A percentile compares a stretch with the other conserved stretches of the same genome.
phyloP scores from a whole-genome alignment of 1,284 basidiomycete species.

The Ganoderma lingzhi region DNA sequence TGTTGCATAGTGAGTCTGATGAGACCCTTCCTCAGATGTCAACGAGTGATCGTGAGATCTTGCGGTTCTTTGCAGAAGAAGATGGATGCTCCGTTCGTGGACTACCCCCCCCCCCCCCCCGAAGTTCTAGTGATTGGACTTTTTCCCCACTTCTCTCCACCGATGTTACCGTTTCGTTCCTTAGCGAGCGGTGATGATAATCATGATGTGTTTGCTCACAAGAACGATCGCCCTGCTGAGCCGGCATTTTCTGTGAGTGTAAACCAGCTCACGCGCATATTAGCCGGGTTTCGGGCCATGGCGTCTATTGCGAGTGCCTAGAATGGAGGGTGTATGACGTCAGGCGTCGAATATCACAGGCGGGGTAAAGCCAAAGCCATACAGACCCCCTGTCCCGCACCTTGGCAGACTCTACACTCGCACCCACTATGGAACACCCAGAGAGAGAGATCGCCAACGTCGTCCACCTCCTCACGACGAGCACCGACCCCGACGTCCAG shows the following conservation, averaged over 20 bases:
- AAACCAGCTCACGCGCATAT: no score
- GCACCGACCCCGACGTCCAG: constrained; percentile 58
- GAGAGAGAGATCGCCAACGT: constrained; percentile 55
- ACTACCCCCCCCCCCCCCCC: no score
- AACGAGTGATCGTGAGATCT: background rate
- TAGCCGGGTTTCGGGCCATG: background rate
- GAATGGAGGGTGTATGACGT: background rate
- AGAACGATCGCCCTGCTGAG: background rate
- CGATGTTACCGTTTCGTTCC: background rate
- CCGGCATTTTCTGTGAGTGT: no score
- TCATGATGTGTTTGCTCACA: background rate
- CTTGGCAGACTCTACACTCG: background rate
- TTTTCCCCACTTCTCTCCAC: background rate
- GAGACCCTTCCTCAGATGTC: background rate
- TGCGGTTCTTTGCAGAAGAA: background rate
- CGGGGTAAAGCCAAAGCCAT: background rate
- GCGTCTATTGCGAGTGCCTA: background rate
- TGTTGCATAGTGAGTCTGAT: background rate
- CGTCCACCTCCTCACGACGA: constrained; percentile 51
- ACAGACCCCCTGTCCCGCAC: background rate
- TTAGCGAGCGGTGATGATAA: background rate
- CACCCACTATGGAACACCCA: constrained; percentile 59
- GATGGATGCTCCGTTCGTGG: background rate
- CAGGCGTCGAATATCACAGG: background rate
- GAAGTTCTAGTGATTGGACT: no score